Conservation (phyloP, 345 rosid genomes). For the Aethionema arabicum region DNA sequence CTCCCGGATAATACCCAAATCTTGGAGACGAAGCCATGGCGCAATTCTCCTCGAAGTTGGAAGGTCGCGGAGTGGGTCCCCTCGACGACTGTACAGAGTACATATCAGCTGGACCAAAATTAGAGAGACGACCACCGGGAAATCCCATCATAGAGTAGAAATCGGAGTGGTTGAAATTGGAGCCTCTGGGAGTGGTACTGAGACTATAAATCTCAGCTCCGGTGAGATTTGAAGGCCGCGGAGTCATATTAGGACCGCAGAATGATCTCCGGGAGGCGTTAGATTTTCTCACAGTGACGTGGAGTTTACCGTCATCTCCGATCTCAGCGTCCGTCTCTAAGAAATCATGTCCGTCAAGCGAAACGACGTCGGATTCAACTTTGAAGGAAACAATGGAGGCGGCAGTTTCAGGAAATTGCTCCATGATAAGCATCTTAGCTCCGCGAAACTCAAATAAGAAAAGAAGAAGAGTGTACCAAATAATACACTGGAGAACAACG, state of each 20-base stretch:
- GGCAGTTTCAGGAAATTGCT: conserved; percentile 95
- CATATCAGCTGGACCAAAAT: conserved; percentile 77
- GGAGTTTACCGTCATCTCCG: conserved; percentile 85
- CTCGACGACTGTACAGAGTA: conserved; percentile 76
- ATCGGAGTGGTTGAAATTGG: conserved; percentile 85
- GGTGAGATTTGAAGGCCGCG: conserved; percentile 88
- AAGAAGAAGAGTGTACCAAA: conserved; percentile 93
- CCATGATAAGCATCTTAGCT: conserved; percentile 88
- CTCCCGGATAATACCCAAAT: conserved; percentile 79
- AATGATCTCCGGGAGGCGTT: conserved; percentile 79
- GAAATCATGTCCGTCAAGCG: conserved; percentile 75
- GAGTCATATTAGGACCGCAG: conserved; percentile 56
- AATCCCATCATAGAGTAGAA: conserved; percentile 90
- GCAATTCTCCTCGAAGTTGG: conserved; percentile 81
- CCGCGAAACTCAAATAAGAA: conserved; percentile 92
- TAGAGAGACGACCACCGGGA: conserved; percentile 71
- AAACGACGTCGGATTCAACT: conserved; percentile 87
- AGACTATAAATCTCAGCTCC: conserved; percentile 94
- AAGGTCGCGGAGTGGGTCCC: conserved; percentile 74
- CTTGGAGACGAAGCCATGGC: conserved; percentile 61
- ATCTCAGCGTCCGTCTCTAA: conserved; percentile 85
- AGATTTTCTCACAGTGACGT: conserved; percentile 85
- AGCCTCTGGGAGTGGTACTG: conserved; percentile 90
- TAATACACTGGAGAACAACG: conserved; percentile 92
- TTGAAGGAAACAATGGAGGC: conserved; percentile 88